These are phyloP conservation scores for Jamesozyma lodderae DNA, from an alignment of 805 yeast genomes.

Conservation along the genomic window DNA sequence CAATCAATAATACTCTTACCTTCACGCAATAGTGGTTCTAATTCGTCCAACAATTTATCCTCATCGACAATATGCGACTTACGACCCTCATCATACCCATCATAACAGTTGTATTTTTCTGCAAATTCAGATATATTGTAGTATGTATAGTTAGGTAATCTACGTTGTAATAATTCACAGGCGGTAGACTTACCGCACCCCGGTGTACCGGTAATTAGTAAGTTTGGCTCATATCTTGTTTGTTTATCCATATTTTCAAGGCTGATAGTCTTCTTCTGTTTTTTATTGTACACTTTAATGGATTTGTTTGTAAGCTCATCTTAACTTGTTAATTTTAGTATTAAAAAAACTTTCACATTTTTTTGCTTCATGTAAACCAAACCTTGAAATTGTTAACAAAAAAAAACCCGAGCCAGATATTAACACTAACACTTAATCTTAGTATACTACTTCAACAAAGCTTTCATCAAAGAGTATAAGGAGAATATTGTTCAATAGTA, in stretches of 20 bases:
- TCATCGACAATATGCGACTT: constrained; percentile 89
- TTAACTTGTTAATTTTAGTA: not conserved
- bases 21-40: constrained; percentile 66
- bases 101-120: constrained; percentile 62
- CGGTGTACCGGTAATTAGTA: constrained; percentile 92
- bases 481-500: no score
- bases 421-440: no score
- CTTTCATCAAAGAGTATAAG: no score
- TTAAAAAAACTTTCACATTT: not conserved
- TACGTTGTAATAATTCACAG: constrained; percentile 22
- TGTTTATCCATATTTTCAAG: constrained; percentile 12
- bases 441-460: no score
- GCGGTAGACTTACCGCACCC: constrained; percentile 36
- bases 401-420: no score
- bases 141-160: constrained; percentile 35
- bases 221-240: constrained; percentile 46
- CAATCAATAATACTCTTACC: constrained; percentile 94
- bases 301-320: not conserved
- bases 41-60: constrained; percentile 70
- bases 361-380: no score
- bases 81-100: constrained; percentile 77
- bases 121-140: constrained; percentile 77
- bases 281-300: not conserved
- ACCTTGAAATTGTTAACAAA: no score
- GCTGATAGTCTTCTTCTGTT: no score